phyloP scores from a whole-genome alignment of 441 rosid species.

The Pelargonium myrrhifolium region DNA sequence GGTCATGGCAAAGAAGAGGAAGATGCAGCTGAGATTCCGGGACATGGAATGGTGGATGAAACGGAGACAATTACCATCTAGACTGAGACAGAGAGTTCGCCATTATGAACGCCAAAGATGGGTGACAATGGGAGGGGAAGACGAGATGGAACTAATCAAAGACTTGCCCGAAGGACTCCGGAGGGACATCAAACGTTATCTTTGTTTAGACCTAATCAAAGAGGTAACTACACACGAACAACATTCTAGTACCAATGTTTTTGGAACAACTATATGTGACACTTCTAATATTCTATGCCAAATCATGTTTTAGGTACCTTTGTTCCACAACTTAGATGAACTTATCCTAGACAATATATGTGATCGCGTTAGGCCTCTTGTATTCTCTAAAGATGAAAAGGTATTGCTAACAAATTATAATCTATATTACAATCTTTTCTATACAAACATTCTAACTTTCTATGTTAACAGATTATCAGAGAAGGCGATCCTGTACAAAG shows the following conservation, averaged over 20 bases:
- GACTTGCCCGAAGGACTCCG: conserved; percentile 72
- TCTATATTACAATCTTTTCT: too few relatives aligned
- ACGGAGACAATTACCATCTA: conserved; percentile 50
- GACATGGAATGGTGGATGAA: conserved; percentile 83
- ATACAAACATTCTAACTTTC: too few relatives aligned
- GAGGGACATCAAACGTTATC: conserved; percentile 52
- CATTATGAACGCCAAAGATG: conserved; percentile 55
- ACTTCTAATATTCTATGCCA: too few relatives aligned
- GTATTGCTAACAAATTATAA: conserved; percentile 12
- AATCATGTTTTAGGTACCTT: too few relatives aligned
- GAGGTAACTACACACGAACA: too few relatives aligned
- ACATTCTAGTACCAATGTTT: too few relatives aligned
- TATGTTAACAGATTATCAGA: conserved; percentile 58
- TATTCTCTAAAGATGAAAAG: conserved; percentile 62
- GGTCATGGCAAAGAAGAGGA: conserved; percentile 57
- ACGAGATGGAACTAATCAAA: conserved; percentile 42
- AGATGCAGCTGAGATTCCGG: conserved; percentile 51
- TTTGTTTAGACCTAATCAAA: conserved; percentile 60
- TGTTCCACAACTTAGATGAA: conserved; percentile 55
- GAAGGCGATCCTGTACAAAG: conserved; percentile 65
- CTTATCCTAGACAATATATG: conserved; percentile 64
- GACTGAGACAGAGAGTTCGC: conserved; percentile 52
- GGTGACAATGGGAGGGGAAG: conserved; percentile 51
- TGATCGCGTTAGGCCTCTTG: conserved; percentile 49
- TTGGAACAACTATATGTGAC: too few relatives aligned